phyloP scores from a whole-genome alignment of 176 grass and related monocot species.

The Aegilops bicornis region DNA sequence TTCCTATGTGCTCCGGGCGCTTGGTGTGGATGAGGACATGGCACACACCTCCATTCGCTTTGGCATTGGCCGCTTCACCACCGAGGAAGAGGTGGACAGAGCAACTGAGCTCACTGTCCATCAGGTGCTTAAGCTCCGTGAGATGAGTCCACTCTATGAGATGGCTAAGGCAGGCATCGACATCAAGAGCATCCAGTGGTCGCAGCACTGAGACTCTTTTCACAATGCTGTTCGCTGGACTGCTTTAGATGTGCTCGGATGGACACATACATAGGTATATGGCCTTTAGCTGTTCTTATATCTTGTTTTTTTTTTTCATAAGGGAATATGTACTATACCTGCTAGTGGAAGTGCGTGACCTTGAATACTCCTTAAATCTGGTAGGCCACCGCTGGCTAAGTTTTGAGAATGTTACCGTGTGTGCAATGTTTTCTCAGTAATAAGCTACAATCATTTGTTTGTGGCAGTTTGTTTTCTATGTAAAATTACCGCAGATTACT shows the following conservation, averaged over 20 bases:
- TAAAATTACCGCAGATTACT: background rate
- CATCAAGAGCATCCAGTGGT: conserved; percentile 91
- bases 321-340: conserved; percentile 8
- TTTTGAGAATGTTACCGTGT: background rate
- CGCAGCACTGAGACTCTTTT: conserved; percentile 58
- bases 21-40: conserved; percentile 97
- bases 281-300: conserved; percentile 29
- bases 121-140: conserved; percentile 86
- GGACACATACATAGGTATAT: conserved; percentile 40
- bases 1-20: conserved; percentile 74
- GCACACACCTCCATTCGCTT: conserved; percentile 95
- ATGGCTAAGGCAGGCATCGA: conserved; percentile 95
- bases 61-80: conserved; percentile 91
- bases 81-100: conserved; percentile 85
- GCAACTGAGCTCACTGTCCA: conserved; percentile 71
- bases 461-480: background rate
- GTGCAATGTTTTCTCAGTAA: background rate
- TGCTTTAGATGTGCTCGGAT: conserved; percentile 5
- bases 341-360: background rate
- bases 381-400: background rate
- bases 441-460: background rate
- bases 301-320: conserved; percentile 23
- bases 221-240: background rate
- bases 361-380: background rate
- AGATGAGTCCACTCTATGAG: conserved; percentile 99